Evolutionary conservation across 2,329 filamentous ascomycete species (phyloP).

Genomic region (Myriosclerotinia duriaeana): DNA sequence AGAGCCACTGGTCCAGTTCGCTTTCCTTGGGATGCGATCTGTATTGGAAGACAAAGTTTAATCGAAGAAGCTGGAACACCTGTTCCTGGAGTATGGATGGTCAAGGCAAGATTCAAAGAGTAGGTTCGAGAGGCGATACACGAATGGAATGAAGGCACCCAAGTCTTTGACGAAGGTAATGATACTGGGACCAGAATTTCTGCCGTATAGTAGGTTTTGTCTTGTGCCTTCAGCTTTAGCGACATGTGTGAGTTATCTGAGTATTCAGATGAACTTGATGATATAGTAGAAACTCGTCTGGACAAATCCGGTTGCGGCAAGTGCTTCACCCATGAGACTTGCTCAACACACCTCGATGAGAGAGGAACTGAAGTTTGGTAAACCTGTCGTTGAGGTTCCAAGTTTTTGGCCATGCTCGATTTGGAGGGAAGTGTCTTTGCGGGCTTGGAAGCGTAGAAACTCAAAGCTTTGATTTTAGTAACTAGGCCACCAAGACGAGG

Average conservation of each 20-base stretch:
- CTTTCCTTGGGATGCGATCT: constrained; percentile 37
- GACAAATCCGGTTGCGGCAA: constrained; percentile 29
- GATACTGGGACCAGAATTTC: constrained; percentile 62
- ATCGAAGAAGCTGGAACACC: constrained; percentile 42
- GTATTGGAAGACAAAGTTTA: constrained; percentile 36
- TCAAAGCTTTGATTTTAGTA: constrained; percentile 38
- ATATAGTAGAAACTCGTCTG: constrained; percentile 37
- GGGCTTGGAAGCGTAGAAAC: constrained; percentile 35
- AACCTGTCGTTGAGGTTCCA: constrained; percentile 33
- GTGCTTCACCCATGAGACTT: constrained; percentile 39
- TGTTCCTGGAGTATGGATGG: constrained; percentile 51
- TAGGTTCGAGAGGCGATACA: constrained; percentile 67
- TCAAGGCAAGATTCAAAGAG: constrained; percentile 57
- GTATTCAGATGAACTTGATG: constrained; percentile 33
- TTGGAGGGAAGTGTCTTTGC: constrained; percentile 30
- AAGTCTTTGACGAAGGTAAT: constrained; percentile 59
- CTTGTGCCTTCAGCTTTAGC: constrained; percentile 16
- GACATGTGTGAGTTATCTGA: constrained; percentile 28
- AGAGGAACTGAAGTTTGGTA: constrained; percentile 36
- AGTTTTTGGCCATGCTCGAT: constrained; percentile 27
- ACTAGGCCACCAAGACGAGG: constrained; percentile 38
- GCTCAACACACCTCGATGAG: constrained; percentile 38
- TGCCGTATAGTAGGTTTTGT: constrained; percentile 52
- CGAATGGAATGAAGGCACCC: constrained; percentile 68
- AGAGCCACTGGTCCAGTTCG: constrained; percentile 21